These are phyloP conservation scores for Spinellus fusiger DNA, from an alignment of 192 early-diverging fungal species.

Conservation along the genomic window DNA sequence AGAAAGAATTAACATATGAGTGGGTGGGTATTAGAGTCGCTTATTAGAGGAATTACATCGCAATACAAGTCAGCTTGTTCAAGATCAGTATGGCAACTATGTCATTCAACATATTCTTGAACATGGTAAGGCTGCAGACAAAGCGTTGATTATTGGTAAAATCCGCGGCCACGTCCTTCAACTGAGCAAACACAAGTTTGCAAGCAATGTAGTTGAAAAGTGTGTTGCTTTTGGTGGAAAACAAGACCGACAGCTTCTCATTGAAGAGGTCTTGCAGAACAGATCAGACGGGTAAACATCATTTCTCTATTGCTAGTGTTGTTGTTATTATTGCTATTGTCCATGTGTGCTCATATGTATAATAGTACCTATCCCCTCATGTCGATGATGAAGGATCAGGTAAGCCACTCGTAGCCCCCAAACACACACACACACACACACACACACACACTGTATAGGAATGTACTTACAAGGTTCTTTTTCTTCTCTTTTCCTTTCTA, in stretches of 20 bases:
- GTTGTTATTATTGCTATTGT: background rate
- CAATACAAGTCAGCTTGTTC: slow-evolving; percentile 87
- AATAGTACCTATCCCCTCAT: slow-evolving; percentile 80
- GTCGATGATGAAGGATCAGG: slow-evolving; percentile 98
- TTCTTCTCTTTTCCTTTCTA: background rate
- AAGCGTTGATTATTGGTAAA: slow-evolving; percentile 77
- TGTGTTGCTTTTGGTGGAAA: slow-evolving; percentile 90
- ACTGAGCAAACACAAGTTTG: slow-evolving; percentile 98
- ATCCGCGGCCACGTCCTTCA: slow-evolving; percentile 86
- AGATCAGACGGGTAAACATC: slow-evolving; percentile 69
- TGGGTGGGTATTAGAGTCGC: slow-evolving; percentile 44
- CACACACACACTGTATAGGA: background rate
- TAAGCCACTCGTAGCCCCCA: background rate
- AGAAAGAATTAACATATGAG: no score
- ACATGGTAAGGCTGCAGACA: slow-evolving; percentile 82
- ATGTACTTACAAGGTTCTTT: background rate
- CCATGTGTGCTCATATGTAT: background rate
- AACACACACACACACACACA: no score
- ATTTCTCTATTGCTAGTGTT: background rate
- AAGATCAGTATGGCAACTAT: slow-evolving; percentile 99
- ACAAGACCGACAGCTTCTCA: slow-evolving; percentile 76
- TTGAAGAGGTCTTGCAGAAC: slow-evolving; percentile 87
- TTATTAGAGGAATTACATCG: slow-evolving; percentile 92
- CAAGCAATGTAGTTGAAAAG: slow-evolving; percentile 96
- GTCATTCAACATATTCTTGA: slow-evolving; percentile 98